A percentile compares a stretch with the other conserved stretches of the same genome.
Evolutionary conservation across 306 rosid species (phyloP).

Genomic region (Sicyos baderoa): DNA sequence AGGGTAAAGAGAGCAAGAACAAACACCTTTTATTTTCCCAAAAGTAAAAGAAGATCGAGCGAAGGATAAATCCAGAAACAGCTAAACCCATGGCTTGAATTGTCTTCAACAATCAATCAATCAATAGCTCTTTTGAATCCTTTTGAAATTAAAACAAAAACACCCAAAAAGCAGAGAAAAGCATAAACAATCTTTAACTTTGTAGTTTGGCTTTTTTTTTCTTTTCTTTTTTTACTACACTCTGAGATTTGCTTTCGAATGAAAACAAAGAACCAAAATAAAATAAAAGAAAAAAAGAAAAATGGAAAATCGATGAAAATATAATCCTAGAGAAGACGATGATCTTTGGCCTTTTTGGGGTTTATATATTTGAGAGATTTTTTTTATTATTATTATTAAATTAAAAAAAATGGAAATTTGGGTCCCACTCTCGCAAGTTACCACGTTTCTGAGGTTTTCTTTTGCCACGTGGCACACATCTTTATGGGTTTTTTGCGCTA

Average conservation of each 20-base stretch:
- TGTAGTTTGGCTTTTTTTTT: background rate
- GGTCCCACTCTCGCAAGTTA: slow-evolving; percentile 29
- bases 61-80: slow-evolving; percentile 31
- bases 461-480: slow-evolving; percentile 34
- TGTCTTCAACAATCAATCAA: slow-evolving; percentile 31
- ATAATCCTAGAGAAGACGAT: slow-evolving; percentile 10
- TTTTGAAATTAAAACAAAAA: slow-evolving; percentile 17
- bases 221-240: background rate
- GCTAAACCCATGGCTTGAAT: slow-evolving; percentile 33
- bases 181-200: slow-evolving; percentile 29
- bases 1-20: slow-evolving; percentile 16
- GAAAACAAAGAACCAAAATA: slow-evolving; percentile 8
- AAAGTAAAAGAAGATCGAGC: slow-evolving; percentile 36
- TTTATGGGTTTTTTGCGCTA: slow-evolving; percentile 8
- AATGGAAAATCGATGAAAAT: background rate
- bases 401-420: background rate
- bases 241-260: slow-evolving; percentile 16
- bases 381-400: too few species aligned
- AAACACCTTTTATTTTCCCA: slow-evolving; percentile 43
- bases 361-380: background rate
- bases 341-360: too few species aligned
- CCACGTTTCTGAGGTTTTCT: slow-evolving; percentile 12
- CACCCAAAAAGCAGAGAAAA: slow-evolving; percentile 35
- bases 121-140: slow-evolving; percentile 29
- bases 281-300: background rate